These are phyloP conservation scores for Teunomyces cretensis DNA, from an alignment of 805 yeast genomes.

Conservation along the genomic window DNA sequence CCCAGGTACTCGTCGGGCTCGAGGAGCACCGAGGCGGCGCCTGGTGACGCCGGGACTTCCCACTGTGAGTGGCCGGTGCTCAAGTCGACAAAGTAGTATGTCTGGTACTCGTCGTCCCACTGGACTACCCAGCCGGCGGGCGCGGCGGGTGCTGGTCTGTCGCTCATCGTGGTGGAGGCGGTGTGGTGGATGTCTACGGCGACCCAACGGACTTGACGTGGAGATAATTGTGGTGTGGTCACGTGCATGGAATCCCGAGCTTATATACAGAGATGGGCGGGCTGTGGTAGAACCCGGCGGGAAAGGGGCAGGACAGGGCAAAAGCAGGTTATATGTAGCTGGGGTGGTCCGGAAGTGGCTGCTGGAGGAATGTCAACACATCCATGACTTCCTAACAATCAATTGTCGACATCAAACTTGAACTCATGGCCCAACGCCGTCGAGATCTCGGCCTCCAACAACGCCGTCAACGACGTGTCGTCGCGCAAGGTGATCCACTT, in stretches of 20 bases:
- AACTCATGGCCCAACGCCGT: constrained; percentile 23
- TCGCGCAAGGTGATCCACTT: constrained; percentile 83
- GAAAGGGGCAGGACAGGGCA: too few relatives aligned
- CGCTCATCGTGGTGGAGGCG: background rate
- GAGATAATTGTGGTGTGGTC: too few relatives aligned
- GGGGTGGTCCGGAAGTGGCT: background rate
- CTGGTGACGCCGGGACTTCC: constrained; percentile 21
- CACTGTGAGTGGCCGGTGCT: constrained; percentile 30
- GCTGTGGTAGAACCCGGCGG: too few relatives aligned
- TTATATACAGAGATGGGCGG: too few relatives aligned
- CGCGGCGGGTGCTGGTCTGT: constrained; percentile 8
- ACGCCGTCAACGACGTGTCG: constrained; percentile 31
- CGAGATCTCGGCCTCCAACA: constrained; percentile 33
- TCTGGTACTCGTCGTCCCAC: constrained; percentile 32
- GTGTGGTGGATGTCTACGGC: too few relatives aligned
- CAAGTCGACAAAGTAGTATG: constrained; percentile 26
- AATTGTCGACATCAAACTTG: constrained; percentile 11
- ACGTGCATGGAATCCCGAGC: too few relatives aligned
- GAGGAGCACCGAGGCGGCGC: background rate
- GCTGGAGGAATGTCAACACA: too few relatives aligned
- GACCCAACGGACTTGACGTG: background rate
- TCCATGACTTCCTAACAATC: too few relatives aligned
- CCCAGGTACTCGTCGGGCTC: background rate
- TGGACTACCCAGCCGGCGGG: constrained; percentile 33
- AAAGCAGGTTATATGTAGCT: background rate